Percentiles rank a stretch among this genome's conserved stretches.
Conservation (phyloP, 2,329 filamentous ascomycete genomes). For the Bimuria novae-zelandiae region DNA sequence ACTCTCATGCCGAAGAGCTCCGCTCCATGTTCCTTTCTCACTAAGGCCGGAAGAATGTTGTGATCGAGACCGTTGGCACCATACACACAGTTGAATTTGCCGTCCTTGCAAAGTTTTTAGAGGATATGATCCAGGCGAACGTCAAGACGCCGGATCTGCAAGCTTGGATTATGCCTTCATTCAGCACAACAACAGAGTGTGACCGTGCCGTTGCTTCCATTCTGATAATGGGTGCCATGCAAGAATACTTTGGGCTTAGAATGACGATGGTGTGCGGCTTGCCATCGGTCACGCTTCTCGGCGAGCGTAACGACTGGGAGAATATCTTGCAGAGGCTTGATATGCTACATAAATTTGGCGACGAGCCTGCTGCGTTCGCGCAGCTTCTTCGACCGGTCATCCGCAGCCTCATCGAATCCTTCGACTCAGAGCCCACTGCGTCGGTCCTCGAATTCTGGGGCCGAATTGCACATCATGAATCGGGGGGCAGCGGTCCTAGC, state of each 20-base stretch:
- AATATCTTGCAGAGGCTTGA: slow-evolving; percentile 50
- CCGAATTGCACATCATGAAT: neutral
- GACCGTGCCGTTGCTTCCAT: slow-evolving; percentile 53
- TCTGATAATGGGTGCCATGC: slow-evolving; percentile 58
- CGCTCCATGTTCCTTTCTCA: slow-evolving; percentile 35
- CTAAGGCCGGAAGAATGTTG: slow-evolving; percentile 13
- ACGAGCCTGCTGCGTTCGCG: slow-evolving; percentile 35
- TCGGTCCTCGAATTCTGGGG: slow-evolving; percentile 3
- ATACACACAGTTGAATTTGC: slow-evolving; percentile 19
- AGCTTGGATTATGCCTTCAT: slow-evolving; percentile 57
- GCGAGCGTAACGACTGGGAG: slow-evolving; percentile 54
- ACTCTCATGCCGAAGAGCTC: slow-evolving; percentile 17
- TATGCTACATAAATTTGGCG: slow-evolving; percentile 51
- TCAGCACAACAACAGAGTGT: slow-evolving; percentile 54
- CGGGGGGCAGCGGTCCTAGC: neutral
- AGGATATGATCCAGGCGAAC: slow-evolving; percentile 46
- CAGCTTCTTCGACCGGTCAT: neutral
- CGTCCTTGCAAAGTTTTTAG: slow-evolving; percentile 37
- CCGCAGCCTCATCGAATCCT: neutral
- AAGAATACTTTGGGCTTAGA: slow-evolving; percentile 55
- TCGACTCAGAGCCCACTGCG: neutral
- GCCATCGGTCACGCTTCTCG: slow-evolving; percentile 58
- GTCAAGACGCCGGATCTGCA: slow-evolving; percentile 49
- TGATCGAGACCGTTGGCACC: neutral
- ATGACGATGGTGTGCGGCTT: slow-evolving; percentile 51